Evolutionary conservation across 805 yeast genomes (phyloP).

Genomic region (Pichia cabralensis): DNA sequence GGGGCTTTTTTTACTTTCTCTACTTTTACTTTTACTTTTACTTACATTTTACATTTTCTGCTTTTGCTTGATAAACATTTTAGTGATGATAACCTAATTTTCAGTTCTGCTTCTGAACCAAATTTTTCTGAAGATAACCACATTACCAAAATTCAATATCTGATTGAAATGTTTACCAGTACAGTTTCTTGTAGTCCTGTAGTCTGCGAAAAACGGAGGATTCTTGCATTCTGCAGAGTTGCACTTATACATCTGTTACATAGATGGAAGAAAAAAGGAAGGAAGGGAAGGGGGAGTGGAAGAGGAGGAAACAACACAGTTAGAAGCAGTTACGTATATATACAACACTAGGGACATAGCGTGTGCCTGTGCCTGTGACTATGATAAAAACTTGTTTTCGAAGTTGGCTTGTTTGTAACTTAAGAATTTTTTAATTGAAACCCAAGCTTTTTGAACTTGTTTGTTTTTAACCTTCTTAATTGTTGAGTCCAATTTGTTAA

Average conservation of each 20-base stretch:
- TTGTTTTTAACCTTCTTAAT: slow-evolving; percentile 35
- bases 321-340: too few species aligned
- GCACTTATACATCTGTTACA: too few species aligned
- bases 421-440: slow-evolving; percentile 29
- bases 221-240: too few species aligned
- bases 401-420: slow-evolving; percentile 30
- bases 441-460: slow-evolving; percentile 33
- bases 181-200: too few species aligned
- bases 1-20: not conserved
- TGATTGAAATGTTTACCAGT: not conserved
- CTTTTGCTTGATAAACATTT: slow-evolving; percentile 1
- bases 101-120: slow-evolving; percentile 97
- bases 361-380: too few species aligned
- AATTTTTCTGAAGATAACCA: slow-evolving; percentile 68
- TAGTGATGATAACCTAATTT: slow-evolving; percentile 53
- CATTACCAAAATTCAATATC: too few species aligned
- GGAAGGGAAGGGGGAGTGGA: too few species aligned
- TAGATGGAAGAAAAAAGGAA: too few species aligned
- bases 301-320: too few species aligned
- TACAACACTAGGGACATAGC: too few species aligned
- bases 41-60: not conserved
- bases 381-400: slow-evolving; percentile 16
- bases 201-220: too few species aligned
- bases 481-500: slow-evolving; percentile 34
- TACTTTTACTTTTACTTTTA: not conserved